These are phyloP conservation scores for Colletotrichum lentis DNA, from an alignment of 2,329 filamentous ascomycete species.

Conservation along the genomic window DNA sequence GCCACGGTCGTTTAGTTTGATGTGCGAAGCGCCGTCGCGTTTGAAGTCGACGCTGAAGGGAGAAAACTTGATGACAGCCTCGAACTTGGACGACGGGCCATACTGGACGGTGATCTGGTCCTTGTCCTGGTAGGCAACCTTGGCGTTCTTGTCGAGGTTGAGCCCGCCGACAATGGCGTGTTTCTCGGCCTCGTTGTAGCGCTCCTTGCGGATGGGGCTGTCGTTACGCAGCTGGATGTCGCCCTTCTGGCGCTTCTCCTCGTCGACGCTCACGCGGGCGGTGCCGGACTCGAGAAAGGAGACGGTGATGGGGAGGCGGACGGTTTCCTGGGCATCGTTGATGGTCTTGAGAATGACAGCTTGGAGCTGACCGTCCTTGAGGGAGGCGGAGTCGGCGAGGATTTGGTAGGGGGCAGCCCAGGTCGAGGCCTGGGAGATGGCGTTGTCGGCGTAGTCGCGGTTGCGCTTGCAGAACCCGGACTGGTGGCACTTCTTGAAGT, in stretches of 20 bases:
- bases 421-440: conserved; percentile 66
- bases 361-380: conserved; percentile 81
- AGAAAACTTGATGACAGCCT: conserved; percentile 82
- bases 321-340: conserved; percentile 69
- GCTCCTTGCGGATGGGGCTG: conserved; percentile 85
- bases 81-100: conserved; percentile 77
- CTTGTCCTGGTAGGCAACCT: conserved; percentile 71
- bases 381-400: conserved; percentile 72
- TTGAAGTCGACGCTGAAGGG: conserved; percentile 90
- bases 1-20: conserved; percentile 90
- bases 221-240: conserved; percentile 87
- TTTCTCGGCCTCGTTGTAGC: conserved; percentile 90
- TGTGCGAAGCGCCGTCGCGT: conserved; percentile 79
- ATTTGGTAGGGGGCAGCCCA: conserved; percentile 87
- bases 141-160: conserved; percentile 74
- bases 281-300: conserved; percentile 91
- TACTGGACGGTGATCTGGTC: conserved; percentile 79
- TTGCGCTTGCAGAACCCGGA: conserved; percentile 98
- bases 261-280: conserved; percentile 87
- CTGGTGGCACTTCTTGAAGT: conserved; percentile 96
- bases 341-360: conserved; percentile 85
- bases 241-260: conserved; percentile 87
- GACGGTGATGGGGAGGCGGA: conserved; percentile 82
- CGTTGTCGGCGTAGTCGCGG: conserved; percentile 84
- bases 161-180: conserved; percentile 88